Conservation (phyloP, 1,284 basidiomycete species). For the Cryptococcus floricola region DNA sequence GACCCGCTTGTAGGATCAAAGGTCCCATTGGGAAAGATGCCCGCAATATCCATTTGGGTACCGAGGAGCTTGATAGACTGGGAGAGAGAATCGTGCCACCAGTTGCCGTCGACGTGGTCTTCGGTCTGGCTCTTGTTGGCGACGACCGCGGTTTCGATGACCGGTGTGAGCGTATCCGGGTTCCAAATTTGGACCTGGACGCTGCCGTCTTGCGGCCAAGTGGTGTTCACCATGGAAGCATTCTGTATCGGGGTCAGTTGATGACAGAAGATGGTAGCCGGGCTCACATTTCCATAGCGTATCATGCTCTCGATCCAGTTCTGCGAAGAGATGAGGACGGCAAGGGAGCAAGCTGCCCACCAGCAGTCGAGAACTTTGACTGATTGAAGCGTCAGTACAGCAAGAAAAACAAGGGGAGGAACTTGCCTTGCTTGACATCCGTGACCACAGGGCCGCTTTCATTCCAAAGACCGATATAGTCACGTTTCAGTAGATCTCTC, state of each 20-base stretch:
- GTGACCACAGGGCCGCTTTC: conserved; percentile 14
- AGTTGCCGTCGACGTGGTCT: conserved; percentile 23
- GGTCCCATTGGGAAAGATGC: conserved; percentile 16
- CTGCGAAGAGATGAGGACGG: conserved; percentile 22
- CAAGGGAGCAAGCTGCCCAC: conserved; percentile 23
- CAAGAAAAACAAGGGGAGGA: neutral
- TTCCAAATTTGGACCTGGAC: conserved; percentile 23
- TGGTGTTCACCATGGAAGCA: conserved; percentile 5
- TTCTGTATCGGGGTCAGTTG: neutral
- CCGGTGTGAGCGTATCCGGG: conserved; percentile 8
- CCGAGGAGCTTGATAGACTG: conserved; percentile 22
- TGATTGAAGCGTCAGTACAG: neutral
- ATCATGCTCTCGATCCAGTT: conserved; percentile 25
- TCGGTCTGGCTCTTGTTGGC: conserved; percentile 24
- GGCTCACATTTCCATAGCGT: conserved; percentile 18
- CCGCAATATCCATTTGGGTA: conserved; percentile 8
- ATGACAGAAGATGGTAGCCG: neutral
- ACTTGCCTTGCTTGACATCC: conserved; percentile 29
- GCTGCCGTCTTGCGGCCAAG: conserved; percentile 8
- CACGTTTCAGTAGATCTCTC: conserved; percentile 1
- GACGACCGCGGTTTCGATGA: conserved; percentile 4
- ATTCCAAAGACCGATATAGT: conserved; percentile 18
- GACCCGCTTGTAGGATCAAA: conserved; percentile 14
- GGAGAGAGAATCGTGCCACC: conserved; percentile 32
- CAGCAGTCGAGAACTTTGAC: conserved; percentile 28